These are phyloP conservation scores for Medicago arabica DNA, from an alignment of 306 rosid species.

Conservation along the genomic window DNA sequence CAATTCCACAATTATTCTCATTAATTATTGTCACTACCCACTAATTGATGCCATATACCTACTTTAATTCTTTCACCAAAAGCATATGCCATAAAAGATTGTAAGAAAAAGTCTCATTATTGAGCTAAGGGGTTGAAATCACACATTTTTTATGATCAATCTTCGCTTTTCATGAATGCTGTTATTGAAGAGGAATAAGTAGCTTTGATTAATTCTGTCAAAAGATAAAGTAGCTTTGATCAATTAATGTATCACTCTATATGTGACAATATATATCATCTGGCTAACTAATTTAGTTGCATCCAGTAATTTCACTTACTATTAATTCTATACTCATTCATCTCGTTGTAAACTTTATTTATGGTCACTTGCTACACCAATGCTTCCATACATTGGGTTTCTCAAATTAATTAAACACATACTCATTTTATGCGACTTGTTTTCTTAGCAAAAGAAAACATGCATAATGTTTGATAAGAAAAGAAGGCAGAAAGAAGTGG, in stretches of 20 bases:
- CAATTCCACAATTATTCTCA: slow-evolving; percentile 40
- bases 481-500: too few species aligned
- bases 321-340: slow-evolving; percentile 46
- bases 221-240: slow-evolving; percentile 10
- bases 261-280: slow-evolving; percentile 26
- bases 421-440: slow-evolving; percentile 34
- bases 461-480: too few species aligned
- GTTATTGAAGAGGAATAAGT: slow-evolving; percentile 37
- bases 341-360: slow-evolving; percentile 35
- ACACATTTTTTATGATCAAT: slow-evolving; percentile 42
- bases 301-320: slow-evolving; percentile 47
- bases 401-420: background rate
- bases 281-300: slow-evolving; percentile 48
- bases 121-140: slow-evolving; percentile 39
- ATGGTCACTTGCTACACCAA: slow-evolving; percentile 7
- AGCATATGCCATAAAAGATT: slow-evolving; percentile 34
- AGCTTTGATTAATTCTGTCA: slow-evolving; percentile 16
- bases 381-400: slow-evolving; percentile 36
- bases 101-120: slow-evolving; percentile 38
- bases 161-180: slow-evolving; percentile 43
- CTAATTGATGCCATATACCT: slow-evolving; percentile 36
- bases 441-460: slow-evolving; percentile 12
- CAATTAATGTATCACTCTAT: slow-evolving; percentile 5
- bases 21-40: slow-evolving; percentile 41
- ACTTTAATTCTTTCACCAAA: slow-evolving; percentile 48